Evolutionary conservation across 768 basidiomycete genomes (phyloP).

Genomic region (Leccinum rimulosum): DNA sequence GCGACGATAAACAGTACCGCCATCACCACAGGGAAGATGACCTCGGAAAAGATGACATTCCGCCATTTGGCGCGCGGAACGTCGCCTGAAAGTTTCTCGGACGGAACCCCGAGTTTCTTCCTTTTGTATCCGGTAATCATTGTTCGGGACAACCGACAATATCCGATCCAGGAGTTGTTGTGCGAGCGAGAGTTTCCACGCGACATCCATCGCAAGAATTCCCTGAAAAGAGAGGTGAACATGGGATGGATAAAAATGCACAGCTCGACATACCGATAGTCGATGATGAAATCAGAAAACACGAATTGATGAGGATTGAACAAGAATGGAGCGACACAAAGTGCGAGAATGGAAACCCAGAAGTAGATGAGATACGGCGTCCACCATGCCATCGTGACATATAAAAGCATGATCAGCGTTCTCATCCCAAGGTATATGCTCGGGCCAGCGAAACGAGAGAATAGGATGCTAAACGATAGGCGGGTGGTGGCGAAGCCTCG

Average conservation of each 20-base stretch:
- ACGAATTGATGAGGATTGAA: slow-evolving; percentile 99
- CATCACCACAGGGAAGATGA: slow-evolving; percentile 82
- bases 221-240: slow-evolving; percentile 45
- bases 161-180: slow-evolving; percentile 98
- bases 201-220: slow-evolving; percentile 99
- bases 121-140: slow-evolving; percentile 99
- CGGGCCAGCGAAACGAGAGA: slow-evolving; percentile 97
- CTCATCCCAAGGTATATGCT: slow-evolving; percentile 98
- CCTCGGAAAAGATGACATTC: slow-evolving; percentile 83
- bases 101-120: slow-evolving; percentile 94
- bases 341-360: slow-evolving; percentile 91
- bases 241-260: not conserved
- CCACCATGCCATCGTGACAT: slow-evolving; percentile 90
- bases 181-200: slow-evolving; percentile 97
- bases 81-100: slow-evolving; percentile 94
- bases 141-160: slow-evolving; percentile 95
- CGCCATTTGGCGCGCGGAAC: slow-evolving; percentile 93
- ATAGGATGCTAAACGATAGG: slow-evolving; percentile 91
- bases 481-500: slow-evolving; percentile 98
- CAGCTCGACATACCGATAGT: slow-evolving; percentile 65
- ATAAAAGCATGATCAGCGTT: slow-evolving; percentile 87
- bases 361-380: slow-evolving; percentile 94
- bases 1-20: slow-evolving; percentile 84
- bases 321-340: slow-evolving; percentile 94
- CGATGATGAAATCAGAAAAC: slow-evolving; percentile 94